These are phyloP conservation scores for Solanum acaule DNA, from an alignment of 257 asterid species.

Conservation along the genomic window DNA sequence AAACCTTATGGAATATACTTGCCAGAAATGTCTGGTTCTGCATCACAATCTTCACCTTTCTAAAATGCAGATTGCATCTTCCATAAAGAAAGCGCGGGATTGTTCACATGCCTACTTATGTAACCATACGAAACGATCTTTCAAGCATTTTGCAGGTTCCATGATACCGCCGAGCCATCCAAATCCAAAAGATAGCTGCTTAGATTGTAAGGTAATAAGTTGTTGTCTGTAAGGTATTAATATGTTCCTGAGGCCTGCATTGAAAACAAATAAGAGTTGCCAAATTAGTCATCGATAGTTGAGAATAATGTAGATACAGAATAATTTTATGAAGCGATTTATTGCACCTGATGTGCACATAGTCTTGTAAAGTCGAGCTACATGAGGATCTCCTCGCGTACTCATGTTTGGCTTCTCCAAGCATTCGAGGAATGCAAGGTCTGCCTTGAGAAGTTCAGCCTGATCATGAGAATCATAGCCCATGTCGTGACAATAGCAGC, in stretches of 20 bases:
- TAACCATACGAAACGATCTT: background rate
- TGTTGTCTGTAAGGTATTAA: constrained; percentile 76
- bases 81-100: background rate
- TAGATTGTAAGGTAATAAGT: constrained; percentile 54
- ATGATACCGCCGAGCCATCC: constrained; percentile 42
- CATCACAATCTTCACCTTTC: background rate
- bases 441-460: constrained; percentile 90
- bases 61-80: background rate
- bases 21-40: background rate
- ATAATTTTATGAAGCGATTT: background rate
- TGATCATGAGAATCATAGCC: constrained; percentile 82
- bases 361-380: constrained; percentile 57
- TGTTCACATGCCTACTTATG: background rate
- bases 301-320: background rate
- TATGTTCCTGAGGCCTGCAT: constrained; percentile 70
- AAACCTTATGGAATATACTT: background rate
- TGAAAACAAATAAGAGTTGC: background rate
- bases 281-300: background rate
- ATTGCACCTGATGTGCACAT: constrained; percentile 84
- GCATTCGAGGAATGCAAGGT: constrained; percentile 85
- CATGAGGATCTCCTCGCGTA: constrained; percentile 58
- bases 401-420: constrained; percentile 72
- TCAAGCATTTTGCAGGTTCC: constrained; percentile 23
- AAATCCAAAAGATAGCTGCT: constrained; percentile 28
- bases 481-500: constrained; percentile 95